Conservation (phyloP, 768 basidiomycete species). For the Mycena vitilis region DNA sequence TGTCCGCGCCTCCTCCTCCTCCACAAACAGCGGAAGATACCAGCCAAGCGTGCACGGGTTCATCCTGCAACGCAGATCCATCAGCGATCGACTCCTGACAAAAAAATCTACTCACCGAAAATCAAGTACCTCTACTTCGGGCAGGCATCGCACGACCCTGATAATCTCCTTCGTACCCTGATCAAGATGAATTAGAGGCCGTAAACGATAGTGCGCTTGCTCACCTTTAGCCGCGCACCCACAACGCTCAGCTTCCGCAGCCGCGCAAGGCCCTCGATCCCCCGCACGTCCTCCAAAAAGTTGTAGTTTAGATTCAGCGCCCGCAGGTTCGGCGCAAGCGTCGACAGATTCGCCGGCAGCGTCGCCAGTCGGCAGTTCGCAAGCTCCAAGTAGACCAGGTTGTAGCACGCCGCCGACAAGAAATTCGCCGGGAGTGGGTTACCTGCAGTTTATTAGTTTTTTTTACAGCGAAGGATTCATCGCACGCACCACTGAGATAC, state of each 20-base stretch:
- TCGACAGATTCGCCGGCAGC: conserved; percentile 77
- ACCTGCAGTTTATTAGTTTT: conserved; percentile 57
- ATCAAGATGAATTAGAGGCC: background rate
- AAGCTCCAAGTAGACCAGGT: conserved; percentile 91
- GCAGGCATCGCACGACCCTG: conserved; percentile 75
- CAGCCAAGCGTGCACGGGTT: conserved; percentile 97
- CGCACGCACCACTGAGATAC: conserved; percentile 88
- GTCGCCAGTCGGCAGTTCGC: conserved; percentile 84
- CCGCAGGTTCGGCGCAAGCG: conserved; percentile 84
- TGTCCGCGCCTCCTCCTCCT: conserved; percentile 44
- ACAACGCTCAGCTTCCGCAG: conserved; percentile 89
- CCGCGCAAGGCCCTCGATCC: conserved; percentile 77
- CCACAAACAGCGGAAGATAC: conserved; percentile 90
- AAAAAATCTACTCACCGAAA: conserved; percentile 68
- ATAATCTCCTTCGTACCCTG: conserved; percentile 77
- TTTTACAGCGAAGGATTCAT: conserved; percentile 31
- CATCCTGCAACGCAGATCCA: conserved; percentile 63
- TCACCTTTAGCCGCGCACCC: conserved; percentile 76
- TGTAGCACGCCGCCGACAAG: conserved; percentile 82
- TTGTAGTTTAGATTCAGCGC: conserved; percentile 98
- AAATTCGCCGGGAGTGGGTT: conserved; percentile 75
- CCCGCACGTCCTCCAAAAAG: conserved; percentile 81
- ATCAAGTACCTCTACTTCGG: conserved; percentile 89
- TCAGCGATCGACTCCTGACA: conserved; percentile 12
- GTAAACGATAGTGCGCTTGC: background rate